These are phyloP conservation scores for Rhizopus delemar DNA, from an alignment of 371 early-diverging fungal genomes.

Conservation along the genomic window DNA sequence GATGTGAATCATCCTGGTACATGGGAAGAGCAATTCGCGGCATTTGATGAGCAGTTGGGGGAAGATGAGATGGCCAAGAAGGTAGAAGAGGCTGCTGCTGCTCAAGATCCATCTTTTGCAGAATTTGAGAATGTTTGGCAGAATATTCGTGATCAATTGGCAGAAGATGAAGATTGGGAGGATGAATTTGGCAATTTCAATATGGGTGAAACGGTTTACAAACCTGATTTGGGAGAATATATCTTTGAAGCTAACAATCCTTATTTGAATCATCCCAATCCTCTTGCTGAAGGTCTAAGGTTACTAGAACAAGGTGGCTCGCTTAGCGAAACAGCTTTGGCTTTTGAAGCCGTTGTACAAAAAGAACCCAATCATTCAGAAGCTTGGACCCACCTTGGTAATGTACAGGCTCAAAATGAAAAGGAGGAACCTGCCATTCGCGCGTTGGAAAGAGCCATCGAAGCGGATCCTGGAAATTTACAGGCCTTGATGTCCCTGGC, in stretches of 20 bases:
- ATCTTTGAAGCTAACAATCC: slow-evolving; percentile 79
- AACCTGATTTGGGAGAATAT: slow-evolving; percentile 69
- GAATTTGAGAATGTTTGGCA: slow-evolving; percentile 65
- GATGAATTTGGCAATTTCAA: slow-evolving; percentile 59
- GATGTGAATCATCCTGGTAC: slow-evolving; percentile 35
- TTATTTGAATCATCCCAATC: slow-evolving; percentile 59
- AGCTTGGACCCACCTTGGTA: slow-evolving; percentile 82
- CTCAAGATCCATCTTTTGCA: slow-evolving; percentile 43
- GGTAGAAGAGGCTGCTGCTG: slow-evolving; percentile 51
- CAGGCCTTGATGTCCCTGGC: slow-evolving; percentile 82
- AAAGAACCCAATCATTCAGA: slow-evolving; percentile 66
- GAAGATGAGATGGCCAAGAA: slow-evolving; percentile 54
- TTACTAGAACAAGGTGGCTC: slow-evolving; percentile 56
- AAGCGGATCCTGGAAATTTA: slow-evolving; percentile 62
- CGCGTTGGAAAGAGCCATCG: slow-evolving; percentile 72
- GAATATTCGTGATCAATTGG: slow-evolving; percentile 55
- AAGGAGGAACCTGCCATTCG: slow-evolving; percentile 84
- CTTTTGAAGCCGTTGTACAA: slow-evolving; percentile 82
- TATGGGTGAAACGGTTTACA: slow-evolving; percentile 36
- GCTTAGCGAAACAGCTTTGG: slow-evolving; percentile 75
- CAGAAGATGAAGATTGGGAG: slow-evolving; percentile 59
- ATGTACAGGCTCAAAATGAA: slow-evolving; percentile 85
- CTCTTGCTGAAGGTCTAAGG: slow-evolving; percentile 54
- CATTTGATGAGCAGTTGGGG: slow-evolving; percentile 42
- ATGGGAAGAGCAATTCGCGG: slow-evolving; percentile 71